Evolutionary conservation across 2,329 filamentous ascomycete species (phyloP), one percentile per base, ranked within the genome.

Genomic region (Gremmenia infestans): DNA sequence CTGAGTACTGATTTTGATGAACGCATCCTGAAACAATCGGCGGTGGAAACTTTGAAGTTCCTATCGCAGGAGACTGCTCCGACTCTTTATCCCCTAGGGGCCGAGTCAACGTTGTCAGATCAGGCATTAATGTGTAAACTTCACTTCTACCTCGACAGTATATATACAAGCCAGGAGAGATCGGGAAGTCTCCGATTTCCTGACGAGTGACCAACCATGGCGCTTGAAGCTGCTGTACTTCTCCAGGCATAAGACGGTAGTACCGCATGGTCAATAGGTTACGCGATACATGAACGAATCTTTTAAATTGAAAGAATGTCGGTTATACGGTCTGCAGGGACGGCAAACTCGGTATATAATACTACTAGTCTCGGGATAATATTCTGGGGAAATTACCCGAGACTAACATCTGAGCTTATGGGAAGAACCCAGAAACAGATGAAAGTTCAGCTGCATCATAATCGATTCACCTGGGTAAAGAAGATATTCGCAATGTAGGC

Each of bases 11-110:
- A 22, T 15, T 50, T 42, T 12, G 48, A n/a, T 36, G 32, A 46
- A 56, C 56, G 56, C 56, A 56, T 59, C 12, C 22, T 54, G 46
- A 12, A 17, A 15, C 23, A 53, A 36, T 39, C 42, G 6, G 6
- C 5, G 9, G 36, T 42, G 12, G 23, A 15, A 35, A 35, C 5
- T 7, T 12, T 22, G 15, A 45, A 5, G 17, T 17, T 3, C 19
- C 1, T 17, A 11, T 17, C 6, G 3, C 19, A 12, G 11, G n/a
- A 17, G 11, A 12, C 14, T 8, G 22, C 23, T 19, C 7, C 23
- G 28, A 35, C 46, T 15, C 12, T 48, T 35, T 19, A 15, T n/a
- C 39, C 2, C 8, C 15, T 23, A 17, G 43, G 45, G 32, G n/a
- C 36, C 35, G 36, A 8, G 8, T 28, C 25, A 28, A 28, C 25